Percentiles rank a stretch among this genome's conserved stretches.
phyloP scores from a whole-genome alignment of 495 filamentous ascomycete species.

The Penicillium arizonense region DNA sequence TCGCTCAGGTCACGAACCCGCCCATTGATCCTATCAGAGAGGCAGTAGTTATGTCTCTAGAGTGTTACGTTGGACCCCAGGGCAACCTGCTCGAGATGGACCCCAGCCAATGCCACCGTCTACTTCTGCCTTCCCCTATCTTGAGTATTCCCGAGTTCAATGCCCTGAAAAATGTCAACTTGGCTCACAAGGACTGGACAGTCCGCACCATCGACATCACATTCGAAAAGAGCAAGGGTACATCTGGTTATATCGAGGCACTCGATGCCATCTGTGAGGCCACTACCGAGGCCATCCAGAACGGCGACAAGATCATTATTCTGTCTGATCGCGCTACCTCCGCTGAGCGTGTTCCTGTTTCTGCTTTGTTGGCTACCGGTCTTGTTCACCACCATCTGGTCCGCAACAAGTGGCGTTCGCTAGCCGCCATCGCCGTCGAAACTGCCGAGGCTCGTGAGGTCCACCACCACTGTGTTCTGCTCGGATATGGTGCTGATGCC shows the following conservation, averaged over 20 bases:
- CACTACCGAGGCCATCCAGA: conserved; percentile 80
- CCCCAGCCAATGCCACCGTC: conserved; percentile 78
- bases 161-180: conserved; percentile 74
- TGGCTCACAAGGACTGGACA: conserved; percentile 77
- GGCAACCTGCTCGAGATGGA: conserved; percentile 98
- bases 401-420: conserved; percentile 92
- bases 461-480: conserved; percentile 96
- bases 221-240: conserved; percentile 84
- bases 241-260: conserved; percentile 82
- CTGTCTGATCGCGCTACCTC: conserved; percentile 89
- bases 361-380: conserved; percentile 84
- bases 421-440: conserved; percentile 86
- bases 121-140: conserved; percentile 88
- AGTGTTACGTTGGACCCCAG: conserved; percentile 96
- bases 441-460: conserved; percentile 98
- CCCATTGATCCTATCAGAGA: conserved; percentile 98
- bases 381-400: conserved; percentile 98
- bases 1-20: conserved; percentile 98
- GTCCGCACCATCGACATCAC: conserved; percentile 96
- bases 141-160: conserved; percentile 93
- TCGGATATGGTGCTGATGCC: conserved; percentile 95
- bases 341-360: conserved; percentile 81
- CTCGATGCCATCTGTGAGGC: conserved; percentile 88
- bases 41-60: conserved; percentile 98
- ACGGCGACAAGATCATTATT: conserved; percentile 82